phyloP scores from a whole-genome alignment of 2,329 filamentous ascomycete genomes.

The Stachybotrys elegans region DNA sequence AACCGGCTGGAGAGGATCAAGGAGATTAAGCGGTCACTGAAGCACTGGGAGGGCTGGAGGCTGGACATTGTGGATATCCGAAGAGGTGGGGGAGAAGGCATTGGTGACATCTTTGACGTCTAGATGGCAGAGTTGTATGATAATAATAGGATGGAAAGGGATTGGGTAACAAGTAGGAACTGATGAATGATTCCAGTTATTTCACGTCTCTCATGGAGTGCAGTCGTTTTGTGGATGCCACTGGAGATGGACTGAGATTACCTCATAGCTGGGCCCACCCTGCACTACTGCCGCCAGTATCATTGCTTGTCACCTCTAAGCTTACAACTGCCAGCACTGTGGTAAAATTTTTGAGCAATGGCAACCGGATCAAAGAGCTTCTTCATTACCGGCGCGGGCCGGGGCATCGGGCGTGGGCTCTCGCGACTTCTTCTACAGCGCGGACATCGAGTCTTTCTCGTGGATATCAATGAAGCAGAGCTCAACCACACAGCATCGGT shows the following conservation, averaged over 20 bases:
- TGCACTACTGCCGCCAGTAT: no score
- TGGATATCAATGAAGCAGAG: conserved; percentile 31
- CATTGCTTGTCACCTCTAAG: no score
- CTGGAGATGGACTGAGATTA: no score
- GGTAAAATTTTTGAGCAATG: no score
- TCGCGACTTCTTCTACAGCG: conserved; percentile 25
- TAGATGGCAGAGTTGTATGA: conserved; percentile 24
- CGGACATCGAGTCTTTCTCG: conserved; percentile 33
- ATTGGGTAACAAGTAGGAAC: no score
- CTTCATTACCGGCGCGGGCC: conserved; percentile 16
- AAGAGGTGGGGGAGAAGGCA: conserved; percentile 51
- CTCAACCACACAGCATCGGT: conserved; percentile 26
- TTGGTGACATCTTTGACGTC: conserved; percentile 61
- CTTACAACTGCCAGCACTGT: no score
- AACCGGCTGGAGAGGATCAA: conserved; percentile 58
- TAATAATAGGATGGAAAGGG: no score
- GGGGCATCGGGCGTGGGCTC: conserved; percentile 16
- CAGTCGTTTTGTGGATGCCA: no score
- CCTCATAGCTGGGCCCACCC: no score
- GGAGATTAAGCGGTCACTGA: conserved; percentile 58
- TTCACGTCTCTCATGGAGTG: no score
- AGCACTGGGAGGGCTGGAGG: conserved; percentile 65
- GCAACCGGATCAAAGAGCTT: conserved; percentile 10
- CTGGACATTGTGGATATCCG: conserved; percentile 59
- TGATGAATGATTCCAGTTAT: no score